A percentile compares a stretch with the other conserved stretches of the same genome.
phyloP scores from a whole-genome alignment of 2,329 filamentous ascomycete genomes.

The Thermothelomyces thermophilus region DNA sequence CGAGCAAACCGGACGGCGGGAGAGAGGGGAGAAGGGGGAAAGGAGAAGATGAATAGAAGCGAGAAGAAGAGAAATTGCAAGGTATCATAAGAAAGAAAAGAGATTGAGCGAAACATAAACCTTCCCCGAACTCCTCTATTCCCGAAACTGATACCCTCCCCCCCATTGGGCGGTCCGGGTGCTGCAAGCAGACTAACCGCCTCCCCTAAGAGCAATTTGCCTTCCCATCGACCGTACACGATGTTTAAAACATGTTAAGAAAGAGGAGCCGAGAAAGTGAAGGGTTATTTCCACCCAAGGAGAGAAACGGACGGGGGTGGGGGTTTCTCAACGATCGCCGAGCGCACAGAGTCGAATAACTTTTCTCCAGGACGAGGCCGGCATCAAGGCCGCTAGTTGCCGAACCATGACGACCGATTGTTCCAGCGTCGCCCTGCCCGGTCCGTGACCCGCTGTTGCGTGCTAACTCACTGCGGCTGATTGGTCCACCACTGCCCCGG shows the following conservation, averaged over 20 bases:
- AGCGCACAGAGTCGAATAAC: not conserved
- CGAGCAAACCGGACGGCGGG: not conserved
- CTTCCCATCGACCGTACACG: not conserved
- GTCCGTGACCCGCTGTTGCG: too few species aligned
- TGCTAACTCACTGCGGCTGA: constrained; percentile 40
- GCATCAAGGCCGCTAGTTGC: too few species aligned
- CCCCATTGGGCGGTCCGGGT: not conserved
- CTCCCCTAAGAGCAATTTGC: not conserved
- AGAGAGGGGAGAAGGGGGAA: not conserved
- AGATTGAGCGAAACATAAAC: constrained; percentile 1
- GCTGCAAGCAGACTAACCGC: constrained; percentile 1
- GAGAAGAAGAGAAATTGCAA: not conserved
- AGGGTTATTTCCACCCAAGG: not conserved
- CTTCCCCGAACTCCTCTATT: constrained; percentile 10
- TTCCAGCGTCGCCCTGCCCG: not conserved
- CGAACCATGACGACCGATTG: too few species aligned
- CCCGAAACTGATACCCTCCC: not conserved
- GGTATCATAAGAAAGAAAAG: constrained; percentile 13
- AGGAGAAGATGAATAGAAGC: not conserved
- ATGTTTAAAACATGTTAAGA: not conserved
- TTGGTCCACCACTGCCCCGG: constrained; percentile 52
- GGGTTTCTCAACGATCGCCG: not conserved
- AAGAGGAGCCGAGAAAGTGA: not conserved
- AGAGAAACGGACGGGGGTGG: not conserved
- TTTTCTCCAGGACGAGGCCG: too few species aligned